These are phyloP conservation scores for Schoenoplectus triqueter DNA, from an alignment of 202 grass and related monocot species.

Conservation along the genomic window DNA sequence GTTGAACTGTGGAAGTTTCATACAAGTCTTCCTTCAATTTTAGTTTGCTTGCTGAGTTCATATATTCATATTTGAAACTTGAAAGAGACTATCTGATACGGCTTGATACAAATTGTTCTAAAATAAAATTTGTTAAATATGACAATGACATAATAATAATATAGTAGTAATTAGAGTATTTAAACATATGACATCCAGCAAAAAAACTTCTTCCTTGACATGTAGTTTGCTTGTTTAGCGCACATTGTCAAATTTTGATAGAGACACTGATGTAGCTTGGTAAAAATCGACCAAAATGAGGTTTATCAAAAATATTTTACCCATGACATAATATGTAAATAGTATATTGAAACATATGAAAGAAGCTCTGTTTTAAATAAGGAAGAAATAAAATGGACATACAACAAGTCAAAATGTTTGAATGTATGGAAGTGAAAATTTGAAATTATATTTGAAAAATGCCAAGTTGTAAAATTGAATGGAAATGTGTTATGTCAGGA, in stretches of 20 bases:
- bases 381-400: background rate
- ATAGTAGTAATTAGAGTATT: background rate
- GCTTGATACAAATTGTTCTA: background rate
- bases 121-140: background rate
- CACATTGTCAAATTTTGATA: background rate
- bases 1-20: constrained; percentile 26
- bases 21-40: background rate
- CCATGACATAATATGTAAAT: background rate
- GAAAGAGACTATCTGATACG: background rate
- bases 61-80: background rate
- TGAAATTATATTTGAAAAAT: constrained; percentile 4
- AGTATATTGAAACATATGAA: background rate
- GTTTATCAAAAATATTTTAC: background rate
- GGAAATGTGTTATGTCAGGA: no score
- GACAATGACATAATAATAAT: background rate
- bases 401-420: background rate
- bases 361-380: background rate
- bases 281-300: background rate
- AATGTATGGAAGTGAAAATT: background rate
- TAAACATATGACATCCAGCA: constrained; percentile 13
- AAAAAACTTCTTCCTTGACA: background rate
- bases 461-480: background rate
- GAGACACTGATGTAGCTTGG: background rate
- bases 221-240: background rate
- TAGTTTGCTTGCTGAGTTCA: background rate